Base-by-base conservation (phyloP, 1,139 yeast species). In the Kodamaea derodonti region DNA sequence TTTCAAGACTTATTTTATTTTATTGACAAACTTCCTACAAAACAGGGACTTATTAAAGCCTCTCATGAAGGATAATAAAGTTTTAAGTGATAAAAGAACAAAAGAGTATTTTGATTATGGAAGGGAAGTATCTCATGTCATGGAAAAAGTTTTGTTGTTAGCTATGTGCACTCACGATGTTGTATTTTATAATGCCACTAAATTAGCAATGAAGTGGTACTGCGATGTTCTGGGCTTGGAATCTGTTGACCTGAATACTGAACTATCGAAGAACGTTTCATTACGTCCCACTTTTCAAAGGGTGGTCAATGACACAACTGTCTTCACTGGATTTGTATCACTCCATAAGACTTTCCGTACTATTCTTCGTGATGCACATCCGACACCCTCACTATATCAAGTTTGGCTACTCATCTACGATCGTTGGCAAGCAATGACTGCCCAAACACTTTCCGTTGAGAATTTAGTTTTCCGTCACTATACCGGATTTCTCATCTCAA, bases 281-380 rank as follows among this genome's bases (percentile, higher is more conserved):
- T 9, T 18, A 6, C 22, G 22, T 18, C 9, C 68, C 3, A 69
- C 85, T 6, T 75, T 77, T 36, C 51, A 56, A 27, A 56, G 64
- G 8, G 65, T 83, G 36, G 60, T 78, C 8, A 59, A 73, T n/a
- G 88, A 82, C 41, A 73, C 65, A 24, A 64, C 72, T 22, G 76
- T 80, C 3, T 78, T 83, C 34, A 80, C 90, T 1, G 92, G 95
- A 13, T 74, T 81, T 20, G 84, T 84, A 13, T 88, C 94, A 0
- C 68, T 83, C 23, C 92, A 85, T 51, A 84, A 84, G 51, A 72
- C 80, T 39, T 62, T 84, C 37, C 72, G 73, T 42, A 72, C 63
- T 41, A 65, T 84, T 29, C 57, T 82, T 34, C 68, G 78, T 39
- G 64, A 78, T n/a, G 72, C 75, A 5, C 61, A 58, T 25, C 85